Percentiles rank a stretch among this genome's conserved stretches.
phyloP scores from a whole-genome alignment of 1,284 basidiomycete genomes.

The Cutaneotrichosporon sp. region DNA sequence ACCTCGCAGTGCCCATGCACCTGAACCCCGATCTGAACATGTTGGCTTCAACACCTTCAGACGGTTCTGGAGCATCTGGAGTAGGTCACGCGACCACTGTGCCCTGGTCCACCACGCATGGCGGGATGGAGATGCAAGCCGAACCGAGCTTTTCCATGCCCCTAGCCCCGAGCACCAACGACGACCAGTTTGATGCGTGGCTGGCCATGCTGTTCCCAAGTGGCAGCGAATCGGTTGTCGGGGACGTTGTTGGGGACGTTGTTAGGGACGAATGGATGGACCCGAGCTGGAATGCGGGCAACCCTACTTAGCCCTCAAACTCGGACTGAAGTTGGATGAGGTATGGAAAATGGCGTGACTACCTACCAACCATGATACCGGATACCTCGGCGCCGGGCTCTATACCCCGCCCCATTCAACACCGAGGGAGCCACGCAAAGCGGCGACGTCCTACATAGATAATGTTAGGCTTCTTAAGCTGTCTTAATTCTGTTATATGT shows the following conservation, averaged over 20 bases:
- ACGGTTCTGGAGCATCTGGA: neutral
- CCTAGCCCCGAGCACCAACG: slow-evolving; percentile 10
- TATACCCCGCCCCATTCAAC: neutral
- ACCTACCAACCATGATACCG: neutral
- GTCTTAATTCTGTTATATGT: neutral
- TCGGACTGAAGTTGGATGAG: no score
- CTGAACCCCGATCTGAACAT: neutral
- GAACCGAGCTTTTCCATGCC: slow-evolving; percentile 1
- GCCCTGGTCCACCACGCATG: neutral
- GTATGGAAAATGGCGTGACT: no score
- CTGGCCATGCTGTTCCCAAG: slow-evolving; percentile 22
- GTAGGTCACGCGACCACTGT: neutral
- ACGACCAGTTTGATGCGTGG: slow-evolving; percentile 23
- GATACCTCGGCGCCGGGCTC: neutral
- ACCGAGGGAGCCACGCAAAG: neutral
- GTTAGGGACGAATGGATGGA: neutral
- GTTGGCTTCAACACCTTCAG: neutral
- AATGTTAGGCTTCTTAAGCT: neutral
- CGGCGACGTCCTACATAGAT: neutral
- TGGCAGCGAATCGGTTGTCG: neutral
- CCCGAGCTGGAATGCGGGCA: no score
- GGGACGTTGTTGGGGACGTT: neutral
- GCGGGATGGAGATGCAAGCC: slow-evolving; percentile 5
- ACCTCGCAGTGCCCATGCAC: neutral
- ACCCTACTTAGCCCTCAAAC: no score